Percentiles rank a stretch among this genome's conserved stretches.
These are phyloP conservation scores for Citropsis articulata DNA, from an alignment of 345 rosid species.

Conservation along the genomic window DNA sequence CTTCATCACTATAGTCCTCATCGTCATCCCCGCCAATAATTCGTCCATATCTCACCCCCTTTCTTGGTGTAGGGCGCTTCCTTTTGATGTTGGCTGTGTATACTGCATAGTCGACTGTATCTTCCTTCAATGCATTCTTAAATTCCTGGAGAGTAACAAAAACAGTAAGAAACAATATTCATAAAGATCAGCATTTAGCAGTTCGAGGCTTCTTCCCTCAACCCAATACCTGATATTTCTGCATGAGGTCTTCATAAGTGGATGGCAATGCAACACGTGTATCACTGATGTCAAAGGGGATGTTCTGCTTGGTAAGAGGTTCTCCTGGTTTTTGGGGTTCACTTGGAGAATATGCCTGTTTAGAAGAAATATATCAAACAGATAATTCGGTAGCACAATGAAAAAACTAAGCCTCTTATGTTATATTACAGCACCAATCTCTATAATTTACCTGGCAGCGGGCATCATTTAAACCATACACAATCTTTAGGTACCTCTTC, in stretches of 20 bases:
- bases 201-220: no score
- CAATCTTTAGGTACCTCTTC: constrained; percentile 85
- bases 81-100: constrained; percentile 84
- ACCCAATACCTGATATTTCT: constrained; percentile 71
- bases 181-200: not conserved
- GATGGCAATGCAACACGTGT: constrained; percentile 51
- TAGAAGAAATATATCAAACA: not conserved
- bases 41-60: constrained; percentile 33
- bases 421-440: not conserved
- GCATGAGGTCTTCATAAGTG: constrained; percentile 62
- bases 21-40: constrained; percentile 35
- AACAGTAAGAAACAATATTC: not conserved
- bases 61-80: constrained; percentile 63
- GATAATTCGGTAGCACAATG: not conserved
- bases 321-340: constrained; percentile 83
- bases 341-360: constrained; percentile 85
- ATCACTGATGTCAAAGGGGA: constrained; percentile 64
- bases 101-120: constrained; percentile 67
- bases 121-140: constrained; percentile 85
- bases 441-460: constrained; percentile 76
- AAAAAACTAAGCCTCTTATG: not conserved
- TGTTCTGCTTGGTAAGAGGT: constrained; percentile 61
- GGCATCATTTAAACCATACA: constrained; percentile 79
- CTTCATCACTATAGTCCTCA: constrained; percentile 55
- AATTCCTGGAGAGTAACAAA: constrained; percentile 54